Percentiles rank a stretch among this genome's conserved stretches.
Conservation (phyloP, 805 yeast species). For the Jamesozyma rosinii region DNA sequence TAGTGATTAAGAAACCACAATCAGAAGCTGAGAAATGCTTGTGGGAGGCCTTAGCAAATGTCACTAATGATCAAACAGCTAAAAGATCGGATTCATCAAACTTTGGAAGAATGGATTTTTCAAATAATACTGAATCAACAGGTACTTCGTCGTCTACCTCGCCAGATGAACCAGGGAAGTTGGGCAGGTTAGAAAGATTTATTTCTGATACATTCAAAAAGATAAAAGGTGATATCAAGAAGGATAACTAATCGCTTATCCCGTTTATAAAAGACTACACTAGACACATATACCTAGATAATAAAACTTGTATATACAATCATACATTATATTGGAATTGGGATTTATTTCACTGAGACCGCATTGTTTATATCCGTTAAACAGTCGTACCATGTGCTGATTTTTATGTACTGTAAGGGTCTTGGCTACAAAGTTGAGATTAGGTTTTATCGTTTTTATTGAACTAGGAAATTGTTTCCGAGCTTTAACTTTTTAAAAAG, state of each 20-base stretch:
- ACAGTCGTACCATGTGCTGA: no score
- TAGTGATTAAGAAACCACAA: slow-evolving; percentile 63
- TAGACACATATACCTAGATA: not conserved
- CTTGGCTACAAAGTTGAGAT: no score
- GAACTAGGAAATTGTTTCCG: no score
- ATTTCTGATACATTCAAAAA: slow-evolving; percentile 50
- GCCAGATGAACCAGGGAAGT: slow-evolving; percentile 27
- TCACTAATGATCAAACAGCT: slow-evolving; percentile 72
- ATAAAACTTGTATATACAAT: slow-evolving; percentile 4
- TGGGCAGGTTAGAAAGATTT: slow-evolving; percentile 50
- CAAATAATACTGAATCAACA: not conserved
- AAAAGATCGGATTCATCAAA: slow-evolving; percentile 37
- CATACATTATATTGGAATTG: not conserved
- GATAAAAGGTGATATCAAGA: slow-evolving; percentile 28
- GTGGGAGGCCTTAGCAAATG: slow-evolving; percentile 90
- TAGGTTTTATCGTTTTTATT: no score
- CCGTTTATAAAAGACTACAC: not conserved
- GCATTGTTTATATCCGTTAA: no score
- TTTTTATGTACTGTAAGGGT: no score
- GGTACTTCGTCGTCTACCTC: slow-evolving; percentile 2
- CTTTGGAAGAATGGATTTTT: not conserved
- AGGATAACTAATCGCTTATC: not conserved
- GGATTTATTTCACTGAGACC: not conserved
- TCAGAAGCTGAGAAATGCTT: slow-evolving; percentile 81
- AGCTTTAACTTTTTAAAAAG: no score